Evolutionary conservation across 495 filamentous ascomycete species (phyloP).

Genomic region (Tuber calosporum): DNA sequence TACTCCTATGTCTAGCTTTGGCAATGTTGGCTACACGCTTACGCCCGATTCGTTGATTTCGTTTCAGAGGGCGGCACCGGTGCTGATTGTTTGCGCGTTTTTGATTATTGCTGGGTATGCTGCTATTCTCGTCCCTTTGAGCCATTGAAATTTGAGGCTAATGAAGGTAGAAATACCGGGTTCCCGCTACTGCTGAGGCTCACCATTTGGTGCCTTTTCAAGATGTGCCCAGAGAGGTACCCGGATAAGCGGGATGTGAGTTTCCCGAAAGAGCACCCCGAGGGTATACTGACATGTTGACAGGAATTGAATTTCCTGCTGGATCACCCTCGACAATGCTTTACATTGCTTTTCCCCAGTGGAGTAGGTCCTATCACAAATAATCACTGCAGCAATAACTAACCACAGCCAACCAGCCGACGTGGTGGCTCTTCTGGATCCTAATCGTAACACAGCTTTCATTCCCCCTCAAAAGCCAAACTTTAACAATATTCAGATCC

Average conservation of each 20-base stretch:
- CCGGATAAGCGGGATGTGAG: slow-evolving; percentile 45
- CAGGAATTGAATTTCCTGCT: slow-evolving; percentile 80
- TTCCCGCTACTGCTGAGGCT: slow-evolving; percentile 90
- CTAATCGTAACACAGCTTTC: slow-evolving; percentile 48
- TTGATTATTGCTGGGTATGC: slow-evolving; percentile 65
- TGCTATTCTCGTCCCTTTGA: background rate
- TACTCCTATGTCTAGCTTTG: slow-evolving; percentile 74
- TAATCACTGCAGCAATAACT: background rate
- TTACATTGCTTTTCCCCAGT: slow-evolving; percentile 82
- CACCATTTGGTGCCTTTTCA: slow-evolving; percentile 67
- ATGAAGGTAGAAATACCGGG: slow-evolving; percentile 62
- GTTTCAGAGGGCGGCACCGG: slow-evolving; percentile 67
- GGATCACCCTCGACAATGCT: slow-evolving; percentile 90
- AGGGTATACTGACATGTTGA: slow-evolving; percentile 22
- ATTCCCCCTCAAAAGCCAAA: background rate
- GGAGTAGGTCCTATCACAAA: slow-evolving; percentile 48
- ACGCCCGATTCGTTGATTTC: slow-evolving; percentile 90
- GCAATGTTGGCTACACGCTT: slow-evolving; percentile 76
- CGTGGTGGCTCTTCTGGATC: slow-evolving; percentile 89
- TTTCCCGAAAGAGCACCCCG: background rate
- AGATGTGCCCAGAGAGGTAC: slow-evolving; percentile 46
- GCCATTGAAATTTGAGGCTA: background rate
- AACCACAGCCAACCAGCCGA: slow-evolving; percentile 42
- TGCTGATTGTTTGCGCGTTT: slow-evolving; percentile 66
- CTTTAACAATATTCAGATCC: slow-evolving; percentile 37